Base-by-base conservation (phyloP, 1,284 basidiomycete genomes). In the Entoloma clypeatum region DNA sequence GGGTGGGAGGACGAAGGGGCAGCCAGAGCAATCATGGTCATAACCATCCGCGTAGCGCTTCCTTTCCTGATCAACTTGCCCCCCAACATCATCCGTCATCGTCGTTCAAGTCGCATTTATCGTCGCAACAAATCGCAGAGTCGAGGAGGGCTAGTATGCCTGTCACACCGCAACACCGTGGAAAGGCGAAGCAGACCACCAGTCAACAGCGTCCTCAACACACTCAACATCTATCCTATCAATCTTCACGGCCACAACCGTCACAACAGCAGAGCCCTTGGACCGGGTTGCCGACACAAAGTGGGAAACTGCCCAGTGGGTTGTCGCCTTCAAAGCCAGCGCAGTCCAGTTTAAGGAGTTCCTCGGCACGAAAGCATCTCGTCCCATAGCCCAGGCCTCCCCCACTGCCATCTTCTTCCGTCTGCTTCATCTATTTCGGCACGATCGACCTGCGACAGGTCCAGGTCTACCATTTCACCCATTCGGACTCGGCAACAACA, bases 261-360 rank as follows among this genome's bases (percentile, higher is more conserved):
- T 26, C 37, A 18, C 51, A 49, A 7, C 47, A 27, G 1, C 58
- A 59, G 1, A 67, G 53, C 39, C 63, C 66, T 1, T 69, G 68
- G 68, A 64, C 64, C 2, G 62, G 64, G 10, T 47, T 66, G 17
- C 67, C 67, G 8, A 57, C 60, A 13, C 57, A 61, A 36, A 52
- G 23, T 21, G 63, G 62, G 7, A 44, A 39, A 13, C 30, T 56
- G 5, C 58, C 61, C 3, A 53, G 43, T 33, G 51, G 50, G 8
- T 41, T 43, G 17, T 41, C 45, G 11, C 43, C 43, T 30, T 36
- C 38, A 25, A 39, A 48, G 36, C 17, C 41, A 21, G 41, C 49
- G 24, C 41, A 45, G 25, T 50, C 39, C 2, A 44, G 37, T 31
- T 34, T 43, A 17, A 32, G 43, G 40, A 45, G 32, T 40, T 39